Base-by-base conservation (phyloP, 2,329 filamentous ascomycete species). In the Volutella citrinella region DNA sequence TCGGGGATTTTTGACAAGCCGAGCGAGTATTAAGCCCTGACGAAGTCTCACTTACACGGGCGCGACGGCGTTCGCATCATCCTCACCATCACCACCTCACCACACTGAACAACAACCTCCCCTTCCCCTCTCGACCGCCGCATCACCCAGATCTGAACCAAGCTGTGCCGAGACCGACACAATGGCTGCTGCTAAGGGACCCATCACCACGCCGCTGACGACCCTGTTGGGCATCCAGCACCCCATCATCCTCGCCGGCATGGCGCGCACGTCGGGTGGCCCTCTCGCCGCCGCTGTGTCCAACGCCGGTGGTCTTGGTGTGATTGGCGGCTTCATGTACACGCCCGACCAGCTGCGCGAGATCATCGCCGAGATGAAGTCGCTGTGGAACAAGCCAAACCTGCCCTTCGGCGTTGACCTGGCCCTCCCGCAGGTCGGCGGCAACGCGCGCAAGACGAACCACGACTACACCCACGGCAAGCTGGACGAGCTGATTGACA, bases 391-490 rank as follows among this genome's bases (percentile, higher is more conserved):
- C 6, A 69, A 73, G 32, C 80, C 83, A 0, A 71, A 74, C 27
- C 74, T 95, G 5, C 87, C 90, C 0, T 96, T 96, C 59, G 91
- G 90, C 48, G 80, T 96, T 19, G 91, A 97, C 61, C 80, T 97
- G 3, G 90, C 90, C 1, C 76, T 97, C 10, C 90, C 91, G 2
- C 89, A 96, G 65, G 72, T 96, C 35, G 91, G 91, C 36, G 88
- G 84, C 24, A 72, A 66, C 20, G 91, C 91, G 7, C 80, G 91
- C 46, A 85, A 86, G 61, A 96, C 91, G 5, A 97, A 96, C 66
- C 87, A 95, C 65, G 91, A 96, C 63, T 97, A 97, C 69, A 96
- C 91, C 1, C 76, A 84, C 48, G 91, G 91, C 25, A 84, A 88
- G 60, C 76, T 96, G 12, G 85, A 94, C 58, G 84, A 94, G 61